These are phyloP conservation scores for Paramecium sonneborni DNA, from an alignment of 73 alveolate genomes.

Conservation along the genomic window DNA sequence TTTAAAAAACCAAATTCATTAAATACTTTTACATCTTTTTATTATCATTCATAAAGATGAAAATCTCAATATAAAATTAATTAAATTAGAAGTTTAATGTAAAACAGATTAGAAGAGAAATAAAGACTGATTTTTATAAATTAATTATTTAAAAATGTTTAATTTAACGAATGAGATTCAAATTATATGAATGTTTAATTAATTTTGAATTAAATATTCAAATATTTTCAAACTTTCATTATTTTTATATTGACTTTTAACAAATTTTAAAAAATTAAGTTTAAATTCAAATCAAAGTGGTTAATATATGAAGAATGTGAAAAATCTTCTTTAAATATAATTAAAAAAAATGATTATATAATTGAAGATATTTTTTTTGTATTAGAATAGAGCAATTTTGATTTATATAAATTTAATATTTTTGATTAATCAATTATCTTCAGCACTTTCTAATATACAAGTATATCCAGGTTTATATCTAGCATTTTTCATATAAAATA, in stretches of 20 bases:
- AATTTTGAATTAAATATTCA: neutral
- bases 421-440: slow-evolving; percentile 16
- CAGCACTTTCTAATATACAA: slow-evolving; percentile 32
- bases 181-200: neutral
- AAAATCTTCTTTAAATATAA: neutral
- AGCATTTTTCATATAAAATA: slow-evolving; percentile 50
- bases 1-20: too few species aligned
- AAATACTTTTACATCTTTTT: too few species aligned
- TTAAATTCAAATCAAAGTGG: neutral
- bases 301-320: neutral
- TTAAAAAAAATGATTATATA: neutral
- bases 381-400: neutral
- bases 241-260: neutral
- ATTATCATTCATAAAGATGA: too few species aligned
- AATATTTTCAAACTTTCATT: neutral
- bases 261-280: neutral
- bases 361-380: neutral
- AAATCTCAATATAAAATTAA: too few species aligned
- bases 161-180: neutral
- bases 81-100: too few species aligned
- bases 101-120: too few species aligned
- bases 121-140: too few species aligned
- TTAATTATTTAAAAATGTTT: neutral
- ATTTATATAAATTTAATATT: neutral
- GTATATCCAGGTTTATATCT: slow-evolving; percentile 45